These are phyloP conservation scores for Rosa persica DNA, from an alignment of 306 rosid genomes.

Conservation along the genomic window DNA sequence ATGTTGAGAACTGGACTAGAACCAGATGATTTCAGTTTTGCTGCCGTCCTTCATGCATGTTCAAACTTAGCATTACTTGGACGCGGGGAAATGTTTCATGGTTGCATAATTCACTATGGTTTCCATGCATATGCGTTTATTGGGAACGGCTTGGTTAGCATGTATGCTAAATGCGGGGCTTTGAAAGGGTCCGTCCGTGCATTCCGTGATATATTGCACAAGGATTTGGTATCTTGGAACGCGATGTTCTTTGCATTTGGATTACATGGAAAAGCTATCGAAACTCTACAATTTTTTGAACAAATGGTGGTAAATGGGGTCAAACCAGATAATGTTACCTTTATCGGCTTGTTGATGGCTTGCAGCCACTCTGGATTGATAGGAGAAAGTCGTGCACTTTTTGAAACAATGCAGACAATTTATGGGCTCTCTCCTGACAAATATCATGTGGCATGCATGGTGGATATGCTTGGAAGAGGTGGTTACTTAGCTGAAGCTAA, in stretches of 20 bases:
- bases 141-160: conserved; percentile 69
- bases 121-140: conserved; percentile 45
- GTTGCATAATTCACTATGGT: conserved; percentile 42
- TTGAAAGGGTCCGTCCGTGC: conserved; percentile 48
- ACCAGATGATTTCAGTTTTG: conserved; percentile 67
- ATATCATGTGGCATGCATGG: conserved; percentile 78
- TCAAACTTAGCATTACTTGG: conserved; percentile 60
- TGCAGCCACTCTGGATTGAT: conserved; percentile 81
- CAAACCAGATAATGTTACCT: conserved; percentile 74
- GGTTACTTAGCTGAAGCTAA: conserved; percentile 67
- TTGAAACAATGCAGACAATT: conserved; percentile 53
- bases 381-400: conserved; percentile 46
- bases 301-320: conserved; percentile 56
- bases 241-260: conserved; percentile 73
- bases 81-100: conserved; percentile 67
- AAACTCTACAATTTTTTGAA: conserved; percentile 43
- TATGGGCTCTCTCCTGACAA: conserved; percentile 48
- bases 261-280: conserved; percentile 54
- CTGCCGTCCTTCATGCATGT: conserved; percentile 78
- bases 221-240: conserved; percentile 81
- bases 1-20: conserved; percentile 49
- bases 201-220: conserved; percentile 45
- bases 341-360: conserved; percentile 71
- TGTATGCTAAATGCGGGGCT: conserved; percentile 82
- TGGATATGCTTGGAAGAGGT: conserved; percentile 80